Percentiles rank a stretch among this genome's conserved stretches.
Evolutionary conservation across 2,329 filamentous ascomycete species (phyloP).

Genomic region (Raffaelea ambrosiae): DNA sequence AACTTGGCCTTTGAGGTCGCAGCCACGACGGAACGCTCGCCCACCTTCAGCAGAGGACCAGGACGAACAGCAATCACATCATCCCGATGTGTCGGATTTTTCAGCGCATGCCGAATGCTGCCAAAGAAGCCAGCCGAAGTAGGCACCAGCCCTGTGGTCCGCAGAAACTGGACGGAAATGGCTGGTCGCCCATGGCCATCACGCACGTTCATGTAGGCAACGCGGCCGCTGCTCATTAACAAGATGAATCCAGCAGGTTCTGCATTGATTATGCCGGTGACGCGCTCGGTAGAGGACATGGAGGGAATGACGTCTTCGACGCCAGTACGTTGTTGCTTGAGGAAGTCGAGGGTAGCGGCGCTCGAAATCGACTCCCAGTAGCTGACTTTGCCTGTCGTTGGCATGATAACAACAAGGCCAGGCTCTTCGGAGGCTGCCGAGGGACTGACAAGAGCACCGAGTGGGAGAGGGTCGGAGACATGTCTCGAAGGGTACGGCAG

Average conservation of each 20-base stretch:
- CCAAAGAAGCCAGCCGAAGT: constrained; percentile 64
- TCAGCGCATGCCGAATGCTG: constrained; percentile 69
- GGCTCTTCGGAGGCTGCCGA: constrained; percentile 72
- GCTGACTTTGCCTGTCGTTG: constrained; percentile 72
- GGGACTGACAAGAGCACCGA: constrained; percentile 74
- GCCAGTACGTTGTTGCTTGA: constrained; percentile 71
- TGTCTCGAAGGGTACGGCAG: constrained; percentile 65
- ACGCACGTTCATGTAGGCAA: constrained; percentile 78
- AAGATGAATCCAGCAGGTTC: constrained; percentile 82
- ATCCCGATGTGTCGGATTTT: constrained; percentile 59
- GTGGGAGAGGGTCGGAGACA: constrained; percentile 62
- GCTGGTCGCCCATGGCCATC: constrained; percentile 80
- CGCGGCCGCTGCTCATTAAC: constrained; percentile 73
- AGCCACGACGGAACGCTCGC: constrained; percentile 77
- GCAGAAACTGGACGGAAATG: constrained; percentile 70
- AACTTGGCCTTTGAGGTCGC: constrained; percentile 69
- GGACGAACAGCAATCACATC: constrained; percentile 75
- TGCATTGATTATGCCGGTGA: constrained; percentile 70
- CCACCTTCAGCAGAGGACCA: constrained; percentile 61
- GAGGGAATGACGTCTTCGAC: constrained; percentile 67
- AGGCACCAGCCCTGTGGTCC: constrained; percentile 48
- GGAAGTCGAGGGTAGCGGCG: constrained; percentile 74
- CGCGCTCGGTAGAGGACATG: constrained; percentile 69
- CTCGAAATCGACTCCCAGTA: constrained; percentile 96
- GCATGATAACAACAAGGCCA: constrained; percentile 79